phyloP scores from a whole-genome alignment of 331 rosid genomes.

The Phaseolus coccineus region DNA sequence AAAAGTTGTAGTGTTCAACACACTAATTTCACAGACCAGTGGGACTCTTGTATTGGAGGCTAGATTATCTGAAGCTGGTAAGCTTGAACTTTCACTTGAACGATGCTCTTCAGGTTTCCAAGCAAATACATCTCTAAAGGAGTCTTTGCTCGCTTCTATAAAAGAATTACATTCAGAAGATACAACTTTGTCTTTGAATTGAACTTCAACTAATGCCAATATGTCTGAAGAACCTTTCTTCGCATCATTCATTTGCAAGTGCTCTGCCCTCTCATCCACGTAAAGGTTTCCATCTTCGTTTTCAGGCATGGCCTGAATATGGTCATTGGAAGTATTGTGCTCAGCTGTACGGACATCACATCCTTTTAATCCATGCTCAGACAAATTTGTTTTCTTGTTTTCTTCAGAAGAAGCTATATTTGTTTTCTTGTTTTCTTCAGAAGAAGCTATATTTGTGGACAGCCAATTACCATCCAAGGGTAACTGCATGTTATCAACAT shows the following conservation, averaged over 20 bases:
- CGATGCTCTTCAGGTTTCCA: constrained; percentile 42
- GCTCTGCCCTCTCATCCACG: constrained; percentile 41
- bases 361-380: constrained; percentile 43
- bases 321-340: constrained; percentile 37
- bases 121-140: constrained; percentile 34
- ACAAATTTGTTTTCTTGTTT: constrained; percentile 35
- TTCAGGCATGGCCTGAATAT: constrained; percentile 38
- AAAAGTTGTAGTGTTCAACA: constrained; percentile 31
- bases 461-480: constrained; percentile 45
- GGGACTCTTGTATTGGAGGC: constrained; percentile 35
- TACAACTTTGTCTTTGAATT: constrained; percentile 42
- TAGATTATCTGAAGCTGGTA: constrained; percentile 41
- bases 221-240: constrained; percentile 40
- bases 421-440: constrained; percentile 44
- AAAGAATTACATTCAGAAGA: constrained; percentile 46
- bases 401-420: constrained; percentile 48
- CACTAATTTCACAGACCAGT: constrained; percentile 36
- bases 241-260: constrained; percentile 40
- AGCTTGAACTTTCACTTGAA: constrained; percentile 43
- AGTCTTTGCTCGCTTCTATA: constrained; percentile 42
- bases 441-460: constrained; percentile 41
- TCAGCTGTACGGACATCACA: constrained; percentile 29
- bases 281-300: constrained; percentile 42
- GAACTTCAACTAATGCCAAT: constrained; percentile 46
- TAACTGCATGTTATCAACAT: constrained; percentile 24